Conservation (phyloP, 768 basidiomycete genomes). For the Xerocomellus chrysenteron region DNA sequence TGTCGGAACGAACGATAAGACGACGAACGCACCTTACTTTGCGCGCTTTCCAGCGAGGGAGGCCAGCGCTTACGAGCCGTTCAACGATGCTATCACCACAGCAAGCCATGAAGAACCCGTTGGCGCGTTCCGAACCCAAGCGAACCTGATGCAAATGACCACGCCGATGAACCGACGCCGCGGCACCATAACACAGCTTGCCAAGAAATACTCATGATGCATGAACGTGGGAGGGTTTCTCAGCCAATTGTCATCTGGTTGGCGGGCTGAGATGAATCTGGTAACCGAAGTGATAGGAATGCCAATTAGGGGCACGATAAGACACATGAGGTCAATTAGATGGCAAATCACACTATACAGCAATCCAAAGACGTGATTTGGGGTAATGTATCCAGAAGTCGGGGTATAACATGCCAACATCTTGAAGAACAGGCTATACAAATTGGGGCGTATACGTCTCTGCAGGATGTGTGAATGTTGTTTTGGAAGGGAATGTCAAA, state of each 20-base stretch:
- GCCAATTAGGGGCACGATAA: slow-evolving; percentile 1
- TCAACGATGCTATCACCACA: too few relatives aligned
- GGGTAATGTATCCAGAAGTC: background rate
- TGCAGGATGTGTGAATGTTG: background rate
- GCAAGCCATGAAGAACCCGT: slow-evolving; percentile 7
- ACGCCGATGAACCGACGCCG: background rate
- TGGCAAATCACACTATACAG: background rate
- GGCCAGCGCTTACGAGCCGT: background rate
- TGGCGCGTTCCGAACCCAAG: background rate
- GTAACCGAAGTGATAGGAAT: slow-evolving; percentile 2
- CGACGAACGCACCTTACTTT: background rate
- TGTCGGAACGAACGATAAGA: background rate
- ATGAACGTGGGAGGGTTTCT: too few relatives aligned
- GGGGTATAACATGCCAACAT: background rate
- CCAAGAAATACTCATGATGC: slow-evolving; percentile 20
- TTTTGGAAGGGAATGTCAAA: background rate
- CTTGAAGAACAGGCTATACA: background rate
- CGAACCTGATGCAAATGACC: background rate
- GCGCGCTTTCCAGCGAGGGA: too few relatives aligned
- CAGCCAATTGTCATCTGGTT: background rate
- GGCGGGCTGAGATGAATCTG: slow-evolving; percentile 1
- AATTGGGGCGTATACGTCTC: background rate
- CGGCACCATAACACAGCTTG: slow-evolving; percentile 17
- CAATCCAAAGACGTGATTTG: background rate
- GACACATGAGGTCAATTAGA: slow-evolving; percentile 9